Evolutionary conservation across 1,139 yeast species (phyloP).

Genomic region (Casaregolazyma lundiana): DNA sequence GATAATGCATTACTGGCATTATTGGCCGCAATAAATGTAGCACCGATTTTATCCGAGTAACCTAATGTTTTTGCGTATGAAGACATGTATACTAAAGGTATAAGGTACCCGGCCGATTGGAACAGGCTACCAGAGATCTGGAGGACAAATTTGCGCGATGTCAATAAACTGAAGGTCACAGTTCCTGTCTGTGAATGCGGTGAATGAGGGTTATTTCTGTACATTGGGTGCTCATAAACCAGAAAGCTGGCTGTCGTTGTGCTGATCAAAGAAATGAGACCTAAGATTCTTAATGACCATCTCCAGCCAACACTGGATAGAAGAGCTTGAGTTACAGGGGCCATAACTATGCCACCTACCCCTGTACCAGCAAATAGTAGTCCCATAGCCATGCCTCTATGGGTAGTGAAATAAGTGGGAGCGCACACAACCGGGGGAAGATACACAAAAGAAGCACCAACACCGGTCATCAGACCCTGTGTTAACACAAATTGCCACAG

Average conservation of each 20-base stretch:
- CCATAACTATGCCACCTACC: conserved; percentile 40
- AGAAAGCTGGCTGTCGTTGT: conserved; percentile 17
- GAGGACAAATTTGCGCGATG: conserved; percentile 26
- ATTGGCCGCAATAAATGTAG: conserved; percentile 41
- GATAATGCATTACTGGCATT: conserved; percentile 41
- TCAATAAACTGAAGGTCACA: conserved; percentile 25
- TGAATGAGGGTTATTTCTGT: conserved; percentile 12
- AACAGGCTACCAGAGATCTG: conserved; percentile 36
- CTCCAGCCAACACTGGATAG: conserved; percentile 37
- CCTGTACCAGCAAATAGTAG: conserved; percentile 42
- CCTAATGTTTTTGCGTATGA: conserved; percentile 39
- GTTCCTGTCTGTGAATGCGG: conserved; percentile 23
- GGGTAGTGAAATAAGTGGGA: conserved; percentile 38
- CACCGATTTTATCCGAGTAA: conserved; percentile 37
- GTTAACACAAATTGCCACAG: conserved; percentile 34
- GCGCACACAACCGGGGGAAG: conserved; percentile 42
- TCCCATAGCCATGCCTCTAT: conserved; percentile 43
- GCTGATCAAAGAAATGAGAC: conserved; percentile 28
- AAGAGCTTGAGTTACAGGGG: conserved; percentile 35
- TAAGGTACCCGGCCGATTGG: conserved; percentile 42
- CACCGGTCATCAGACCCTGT: conserved; percentile 40
- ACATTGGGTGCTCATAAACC: conserved; percentile 19
- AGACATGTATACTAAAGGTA: conserved; percentile 42
- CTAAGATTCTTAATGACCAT: conserved; percentile 40
- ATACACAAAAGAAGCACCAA: conserved; percentile 39